phyloP scores from a whole-genome alignment of 352 stramenopile genomes.

The Phytophthora citrophthora region DNA sequence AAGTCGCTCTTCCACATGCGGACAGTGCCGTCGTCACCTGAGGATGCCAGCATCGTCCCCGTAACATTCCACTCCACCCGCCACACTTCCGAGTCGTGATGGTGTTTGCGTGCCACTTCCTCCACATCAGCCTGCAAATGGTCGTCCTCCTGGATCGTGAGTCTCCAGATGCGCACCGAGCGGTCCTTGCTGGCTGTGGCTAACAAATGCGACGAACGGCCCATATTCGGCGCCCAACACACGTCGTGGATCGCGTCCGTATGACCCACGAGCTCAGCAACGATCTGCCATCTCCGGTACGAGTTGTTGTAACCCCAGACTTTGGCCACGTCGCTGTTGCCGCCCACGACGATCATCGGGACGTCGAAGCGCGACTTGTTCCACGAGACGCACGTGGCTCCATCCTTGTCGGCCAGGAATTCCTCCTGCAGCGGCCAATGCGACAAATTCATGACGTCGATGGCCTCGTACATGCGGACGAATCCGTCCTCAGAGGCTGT shows the following conservation, averaged over 20 bases:
- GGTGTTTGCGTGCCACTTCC: constrained; percentile 78
- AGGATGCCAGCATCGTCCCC: constrained; percentile 94
- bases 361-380: constrained; percentile 95
- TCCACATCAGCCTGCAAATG: constrained; percentile 74
- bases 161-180: constrained; percentile 88
- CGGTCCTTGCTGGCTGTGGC: constrained; percentile 93
- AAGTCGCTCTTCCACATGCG: constrained; percentile 96
- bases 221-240: constrained; percentile 96
- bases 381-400: constrained; percentile 94
- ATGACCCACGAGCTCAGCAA: constrained; percentile 86
- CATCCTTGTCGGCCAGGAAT: constrained; percentile 84
- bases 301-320: constrained; percentile 93
- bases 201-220: constrained; percentile 93
- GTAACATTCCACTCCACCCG: constrained; percentile 97
- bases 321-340: constrained; percentile 87
- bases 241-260: constrained; percentile 94
- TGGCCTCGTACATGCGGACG: constrained; percentile 95
- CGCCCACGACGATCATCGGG: constrained; percentile 94
- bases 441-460: constrained; percentile 96
- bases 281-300: constrained; percentile 86
- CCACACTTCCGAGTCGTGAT: constrained; percentile 94
- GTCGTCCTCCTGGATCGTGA: constrained; percentile 74
- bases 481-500: constrained; percentile 94
- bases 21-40: constrained; percentile 94
- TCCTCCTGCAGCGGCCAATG: constrained; percentile 94